Base-by-base conservation (phyloP, 805 yeast species). In the Myxozyma vanderwaltii region DNA sequence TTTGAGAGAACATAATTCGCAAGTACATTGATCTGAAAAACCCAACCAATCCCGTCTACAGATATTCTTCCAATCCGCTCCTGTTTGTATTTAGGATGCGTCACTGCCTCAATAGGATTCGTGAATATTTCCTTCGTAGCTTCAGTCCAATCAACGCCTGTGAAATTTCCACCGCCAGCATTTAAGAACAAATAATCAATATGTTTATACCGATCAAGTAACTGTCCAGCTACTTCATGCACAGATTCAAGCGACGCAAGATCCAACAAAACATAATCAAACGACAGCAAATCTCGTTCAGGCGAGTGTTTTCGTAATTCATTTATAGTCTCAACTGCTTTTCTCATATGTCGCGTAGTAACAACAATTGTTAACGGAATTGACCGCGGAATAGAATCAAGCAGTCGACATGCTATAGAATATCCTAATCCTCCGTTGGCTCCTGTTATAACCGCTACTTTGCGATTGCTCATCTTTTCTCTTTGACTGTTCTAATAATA, bases 1-100 rank as follows among this genome's bases (percentile, higher is more conserved):
- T 87, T 88, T 54, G 91, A 79, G 54, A 94, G 75, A 72, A 85
- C 94, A 75, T 88, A 91, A 1, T 98, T 98, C 0, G 96, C 96
- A 75, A 94, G 89, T n/a, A 92, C 96, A 70, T 94, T 94, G 4
- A 94, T 95, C 74, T 94, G 96, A 76, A 92, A 94, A 3, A 91
- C 90, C 31, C 88, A 75, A 1, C 98, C 97, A 77, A 92, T 67
- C 0, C 83, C 91, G 73, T 94, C 99, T 13, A 21, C 53, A 0
- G 96, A 83, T 68, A 81, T 83, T 26, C 86, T 85, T 3, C 97
- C 97, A 17, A 82, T 79, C 58, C 81, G 79, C 77, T 94, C 98
- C 39, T 87, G 80, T 73, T 92, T 91, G 75, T 88, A 91, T 1
- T 85, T 83, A 7, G 97, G 97, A 59, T 81, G 83, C 0, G 98